A percentile compares a stretch with the other conserved stretches of the same genome.
These are phyloP conservation scores for Citrus cavaleriei DNA, from an alignment of 345 rosid species.

Conservation along the genomic window DNA sequence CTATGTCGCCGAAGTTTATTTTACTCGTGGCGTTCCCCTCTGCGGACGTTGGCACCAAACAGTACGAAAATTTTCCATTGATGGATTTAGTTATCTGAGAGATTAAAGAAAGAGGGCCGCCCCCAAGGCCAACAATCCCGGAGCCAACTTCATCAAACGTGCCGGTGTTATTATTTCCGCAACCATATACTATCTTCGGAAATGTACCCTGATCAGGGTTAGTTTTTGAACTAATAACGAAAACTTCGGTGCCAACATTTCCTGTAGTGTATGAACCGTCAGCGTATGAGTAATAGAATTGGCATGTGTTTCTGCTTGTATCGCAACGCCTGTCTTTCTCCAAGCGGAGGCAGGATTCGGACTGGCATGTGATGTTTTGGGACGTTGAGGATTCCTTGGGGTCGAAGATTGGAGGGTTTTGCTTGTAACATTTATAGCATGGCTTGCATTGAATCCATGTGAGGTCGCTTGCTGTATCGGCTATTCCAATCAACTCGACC, in stretches of 20 bases:
- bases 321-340: slow-evolving; percentile 18
- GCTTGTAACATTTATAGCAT: slow-evolving; percentile 46
- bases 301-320: slow-evolving; percentile 18
- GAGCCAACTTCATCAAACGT: slow-evolving; percentile 42
- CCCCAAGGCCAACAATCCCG: slow-evolving; percentile 62
- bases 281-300: slow-evolving; percentile 44
- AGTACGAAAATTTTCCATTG: slow-evolving; percentile 50
- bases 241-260: slow-evolving; percentile 37
- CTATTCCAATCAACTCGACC: slow-evolving; percentile 31
- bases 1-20: slow-evolving; percentile 42
- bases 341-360: slow-evolving; percentile 28
- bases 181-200: slow-evolving; percentile 38
- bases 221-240: slow-evolving; percentile 24
- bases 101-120: slow-evolving; percentile 48
- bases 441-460: slow-evolving; percentile 67
- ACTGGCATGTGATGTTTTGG: slow-evolving; percentile 27
- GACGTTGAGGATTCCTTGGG: slow-evolving; percentile 44
- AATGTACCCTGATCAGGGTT: slow-evolving; percentile 16
- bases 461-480: slow-evolving; percentile 68
- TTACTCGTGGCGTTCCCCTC: slow-evolving; percentile 27
- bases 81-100: slow-evolving; percentile 37
- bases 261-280: slow-evolving; percentile 41
- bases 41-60: slow-evolving; percentile 39
- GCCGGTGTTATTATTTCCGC: slow-evolving; percentile 47
- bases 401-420: slow-evolving; percentile 44